phyloP scores from a whole-genome alignment of 192 early-diverging fungal species.

The Thoreauomyces humboldtii region DNA sequence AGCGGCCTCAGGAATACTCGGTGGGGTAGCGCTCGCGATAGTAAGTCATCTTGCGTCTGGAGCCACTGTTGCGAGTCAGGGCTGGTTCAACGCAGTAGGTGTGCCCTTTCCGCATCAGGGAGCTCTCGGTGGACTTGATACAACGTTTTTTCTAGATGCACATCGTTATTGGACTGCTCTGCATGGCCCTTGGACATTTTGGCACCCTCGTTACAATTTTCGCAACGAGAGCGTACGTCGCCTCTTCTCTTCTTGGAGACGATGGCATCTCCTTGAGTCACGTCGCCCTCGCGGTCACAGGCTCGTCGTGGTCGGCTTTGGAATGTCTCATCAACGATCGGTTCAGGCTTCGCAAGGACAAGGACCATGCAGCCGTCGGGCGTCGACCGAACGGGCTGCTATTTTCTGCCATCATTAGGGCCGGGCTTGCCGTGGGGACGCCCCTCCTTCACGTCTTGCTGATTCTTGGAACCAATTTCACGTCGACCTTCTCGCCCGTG shows the following conservation, averaged over 20 bases:
- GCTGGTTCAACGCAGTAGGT: neutral
- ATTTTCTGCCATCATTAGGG: neutral
- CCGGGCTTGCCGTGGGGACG: neutral
- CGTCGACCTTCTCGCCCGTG: neutral
- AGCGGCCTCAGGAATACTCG: neutral
- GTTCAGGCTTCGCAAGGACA: neutral
- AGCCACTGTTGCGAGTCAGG: neutral
- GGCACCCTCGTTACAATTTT: neutral
- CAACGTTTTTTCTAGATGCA: neutral
- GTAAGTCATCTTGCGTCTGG: neutral
- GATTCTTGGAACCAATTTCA: neutral
- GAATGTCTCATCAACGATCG: neutral
- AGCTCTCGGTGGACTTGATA: neutral
- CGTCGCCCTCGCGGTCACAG: neutral
- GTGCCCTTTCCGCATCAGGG: no score
- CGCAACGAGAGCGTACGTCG: neutral
- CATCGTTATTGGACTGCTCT: neutral
- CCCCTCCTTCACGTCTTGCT: neutral
- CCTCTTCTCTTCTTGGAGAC: neutral
- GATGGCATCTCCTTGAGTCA: neutral
- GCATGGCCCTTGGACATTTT: neutral
- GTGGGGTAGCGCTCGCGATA: neutral
- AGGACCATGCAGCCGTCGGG: neutral
- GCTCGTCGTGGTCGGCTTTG: neutral
- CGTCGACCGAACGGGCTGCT: neutral